Conservation (phyloP, 2,329 filamentous ascomycete genomes). For the Clonostachys rosea region DNA sequence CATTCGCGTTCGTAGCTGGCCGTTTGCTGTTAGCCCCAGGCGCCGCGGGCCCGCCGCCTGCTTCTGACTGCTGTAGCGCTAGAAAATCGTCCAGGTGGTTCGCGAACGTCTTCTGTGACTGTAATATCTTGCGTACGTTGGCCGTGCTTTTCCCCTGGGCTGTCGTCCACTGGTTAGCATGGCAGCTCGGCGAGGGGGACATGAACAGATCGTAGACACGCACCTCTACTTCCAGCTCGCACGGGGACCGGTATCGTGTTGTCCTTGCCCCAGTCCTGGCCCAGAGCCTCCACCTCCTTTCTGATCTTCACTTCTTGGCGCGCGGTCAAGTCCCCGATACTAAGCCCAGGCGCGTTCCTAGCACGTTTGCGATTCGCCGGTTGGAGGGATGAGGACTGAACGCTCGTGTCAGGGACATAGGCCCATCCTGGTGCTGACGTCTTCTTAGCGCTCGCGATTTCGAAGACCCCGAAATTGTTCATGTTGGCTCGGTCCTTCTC, state of each 20-base stretch:
- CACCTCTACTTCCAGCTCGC: constrained; percentile 37
- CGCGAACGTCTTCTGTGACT: constrained; percentile 77
- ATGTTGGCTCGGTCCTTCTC: constrained; percentile 24
- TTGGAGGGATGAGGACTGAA: constrained; percentile 42
- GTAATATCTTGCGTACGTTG: constrained; percentile 71
- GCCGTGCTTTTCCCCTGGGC: constrained; percentile 56
- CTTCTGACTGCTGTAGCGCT: constrained; percentile 47
- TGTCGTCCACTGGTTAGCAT: constrained; percentile 9
- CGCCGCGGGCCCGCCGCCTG: constrained; percentile 23
- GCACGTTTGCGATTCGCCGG: constrained; percentile 67
- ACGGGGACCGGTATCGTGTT: constrained; percentile 65
- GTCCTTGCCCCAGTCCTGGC: constrained; percentile 73
- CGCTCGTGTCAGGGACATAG: constrained; percentile 75
- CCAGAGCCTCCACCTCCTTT: constrained; percentile 77
- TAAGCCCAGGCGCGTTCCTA: constrained; percentile 44
- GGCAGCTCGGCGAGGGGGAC: not conserved
- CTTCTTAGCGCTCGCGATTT: constrained; percentile 68
- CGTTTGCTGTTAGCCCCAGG: constrained; percentile 21
- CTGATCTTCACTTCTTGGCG: constrained; percentile 77
- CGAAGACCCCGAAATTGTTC: constrained; percentile 75
- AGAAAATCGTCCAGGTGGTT: constrained; percentile 80
- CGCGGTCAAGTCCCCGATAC: constrained; percentile 66
- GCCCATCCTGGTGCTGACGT: constrained; percentile 82
- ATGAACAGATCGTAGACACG: constrained; percentile 5
- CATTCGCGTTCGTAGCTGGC: constrained; percentile 11